Percentiles rank a stretch among this genome's conserved stretches.
Evolutionary conservation across 2,329 filamentous ascomycete species (phyloP).

Genomic region (Ceratocystis papillata): DNA sequence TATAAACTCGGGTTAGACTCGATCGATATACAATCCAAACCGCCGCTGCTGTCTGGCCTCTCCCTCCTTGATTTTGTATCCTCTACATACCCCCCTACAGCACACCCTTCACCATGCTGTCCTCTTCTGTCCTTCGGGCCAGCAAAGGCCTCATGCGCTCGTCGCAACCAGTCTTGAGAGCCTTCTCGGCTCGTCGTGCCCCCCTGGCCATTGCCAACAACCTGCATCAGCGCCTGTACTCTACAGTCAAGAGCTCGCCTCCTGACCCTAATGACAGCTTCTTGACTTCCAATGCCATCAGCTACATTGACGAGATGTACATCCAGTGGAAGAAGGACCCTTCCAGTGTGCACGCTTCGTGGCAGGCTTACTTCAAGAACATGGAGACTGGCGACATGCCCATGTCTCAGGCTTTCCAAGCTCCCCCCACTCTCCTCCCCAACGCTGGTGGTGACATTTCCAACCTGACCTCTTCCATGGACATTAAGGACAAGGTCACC

Average conservation of each 20-base stretch:
- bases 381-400: constrained; percentile 98
- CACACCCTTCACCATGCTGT: constrained; percentile 20
- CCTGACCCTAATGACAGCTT: constrained; percentile 89
- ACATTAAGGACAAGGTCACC: constrained; percentile 68
- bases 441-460: constrained; percentile 68
- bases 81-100: constrained; percentile 1
- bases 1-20: not conserved
- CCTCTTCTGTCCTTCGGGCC: constrained; percentile 32
- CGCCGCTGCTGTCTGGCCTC: not conserved
- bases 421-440: constrained; percentile 83
- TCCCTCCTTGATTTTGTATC: not conserved
- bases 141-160: constrained; percentile 50
- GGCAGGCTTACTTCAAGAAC: constrained; percentile 99
- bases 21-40: not conserved
- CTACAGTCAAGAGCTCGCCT: constrained; percentile 40
- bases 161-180: constrained; percentile 39
- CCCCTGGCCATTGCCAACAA: constrained; percentile 38
- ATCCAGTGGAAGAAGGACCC: constrained; percentile 93
- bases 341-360: constrained; percentile 88
- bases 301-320: constrained; percentile 99
- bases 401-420: constrained; percentile 91
- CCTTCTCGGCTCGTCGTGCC: constrained; percentile 38
- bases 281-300: constrained; percentile 90
- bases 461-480: constrained; percentile 57
- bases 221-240: constrained; percentile 41